These are phyloP conservation scores for Musa beccarii DNA, from an alignment of 176 grass and related monocot species.

Conservation along the genomic window DNA sequence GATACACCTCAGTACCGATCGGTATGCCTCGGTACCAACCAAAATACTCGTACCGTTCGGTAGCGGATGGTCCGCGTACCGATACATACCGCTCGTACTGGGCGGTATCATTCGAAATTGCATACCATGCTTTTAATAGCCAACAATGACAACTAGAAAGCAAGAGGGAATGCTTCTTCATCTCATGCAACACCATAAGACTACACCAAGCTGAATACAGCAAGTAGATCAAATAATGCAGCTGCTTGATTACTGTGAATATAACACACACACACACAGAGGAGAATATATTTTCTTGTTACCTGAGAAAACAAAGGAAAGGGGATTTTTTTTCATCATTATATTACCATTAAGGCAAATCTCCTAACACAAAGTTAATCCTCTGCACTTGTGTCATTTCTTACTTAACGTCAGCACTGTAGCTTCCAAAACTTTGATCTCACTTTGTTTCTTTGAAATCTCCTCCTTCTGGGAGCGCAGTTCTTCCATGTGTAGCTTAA, in stretches of 20 bases:
- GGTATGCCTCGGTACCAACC: too few relatives aligned
- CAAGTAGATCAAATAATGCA: neutral
- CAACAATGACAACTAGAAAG: neutral
- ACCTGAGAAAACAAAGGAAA: neutral
- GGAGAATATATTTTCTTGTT: neutral
- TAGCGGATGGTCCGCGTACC: too few relatives aligned
- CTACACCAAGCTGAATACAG: neutral
- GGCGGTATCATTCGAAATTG: too few relatives aligned
- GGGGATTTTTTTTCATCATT: neutral
- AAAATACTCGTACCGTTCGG: too few relatives aligned
- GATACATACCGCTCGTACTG: too few relatives aligned
- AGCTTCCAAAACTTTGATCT: constrained; percentile 93
- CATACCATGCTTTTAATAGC: too few relatives aligned
- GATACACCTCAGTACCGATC: too few relatives aligned
- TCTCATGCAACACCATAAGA: neutral
- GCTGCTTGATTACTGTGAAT: neutral
- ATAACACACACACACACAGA: too few relatives aligned
- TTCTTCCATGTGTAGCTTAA: constrained; percentile 91
- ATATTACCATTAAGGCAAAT: neutral
- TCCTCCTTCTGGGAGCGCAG: constrained; percentile 79
- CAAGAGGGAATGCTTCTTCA: neutral
- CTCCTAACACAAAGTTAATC: neutral
- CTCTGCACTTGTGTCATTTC: constrained; percentile 37
- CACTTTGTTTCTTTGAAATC: constrained; percentile 74
- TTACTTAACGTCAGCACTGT: constrained; percentile 85